Conservation (phyloP, 176 grass and related monocot species). For the Zea luxurians region DNA sequence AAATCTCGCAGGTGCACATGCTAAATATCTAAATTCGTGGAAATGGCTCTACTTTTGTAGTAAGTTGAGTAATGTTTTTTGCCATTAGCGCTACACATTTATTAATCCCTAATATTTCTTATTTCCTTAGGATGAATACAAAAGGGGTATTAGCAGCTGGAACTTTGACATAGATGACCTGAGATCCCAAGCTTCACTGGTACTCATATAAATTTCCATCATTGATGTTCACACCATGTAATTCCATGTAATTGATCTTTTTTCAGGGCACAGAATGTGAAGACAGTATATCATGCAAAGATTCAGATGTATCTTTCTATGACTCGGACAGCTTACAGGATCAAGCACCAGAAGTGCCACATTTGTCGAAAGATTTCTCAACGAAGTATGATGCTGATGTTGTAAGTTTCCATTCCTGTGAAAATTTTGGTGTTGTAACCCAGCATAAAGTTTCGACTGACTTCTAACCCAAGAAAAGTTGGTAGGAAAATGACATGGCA, state of each 20-base stretch:
- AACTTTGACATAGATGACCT: slow-evolving; percentile 93
- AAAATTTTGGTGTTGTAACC: slow-evolving; percentile 28
- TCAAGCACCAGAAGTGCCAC: slow-evolving; percentile 38
- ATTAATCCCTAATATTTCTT: slow-evolving; percentile 18
- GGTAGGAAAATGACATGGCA: slow-evolving; percentile 60
- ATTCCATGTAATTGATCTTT: slow-evolving; percentile 12
- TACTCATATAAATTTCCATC: slow-evolving; percentile 35
- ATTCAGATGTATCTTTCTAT: slow-evolving; percentile 55
- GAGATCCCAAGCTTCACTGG: slow-evolving; percentile 83
- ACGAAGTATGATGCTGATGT: slow-evolving; percentile 50
- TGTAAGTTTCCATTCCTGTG: slow-evolving; percentile 46
- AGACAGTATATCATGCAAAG: slow-evolving; percentile 52
- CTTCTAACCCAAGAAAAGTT: slow-evolving; percentile 60
- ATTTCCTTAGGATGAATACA: slow-evolving; percentile 83
- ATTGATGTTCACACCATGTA: slow-evolving; percentile 16
- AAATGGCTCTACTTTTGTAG: slow-evolving; percentile 19
- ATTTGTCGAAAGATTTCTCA: slow-evolving; percentile 41
- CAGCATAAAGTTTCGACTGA: neutral
- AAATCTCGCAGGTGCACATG: slow-evolving; percentile 81
- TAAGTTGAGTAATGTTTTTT: neutral
- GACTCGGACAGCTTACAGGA: slow-evolving; percentile 62
- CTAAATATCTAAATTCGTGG: slow-evolving; percentile 34
- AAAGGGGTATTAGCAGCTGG: slow-evolving; percentile 94
- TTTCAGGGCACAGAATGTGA: slow-evolving; percentile 70
- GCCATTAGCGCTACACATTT: slow-evolving; percentile 5